Percentiles rank a stretch among this genome's conserved stretches.
Conservation (phyloP, 2,329 filamentous ascomycete genomes). For the Herpotrichia juniperi region DNA sequence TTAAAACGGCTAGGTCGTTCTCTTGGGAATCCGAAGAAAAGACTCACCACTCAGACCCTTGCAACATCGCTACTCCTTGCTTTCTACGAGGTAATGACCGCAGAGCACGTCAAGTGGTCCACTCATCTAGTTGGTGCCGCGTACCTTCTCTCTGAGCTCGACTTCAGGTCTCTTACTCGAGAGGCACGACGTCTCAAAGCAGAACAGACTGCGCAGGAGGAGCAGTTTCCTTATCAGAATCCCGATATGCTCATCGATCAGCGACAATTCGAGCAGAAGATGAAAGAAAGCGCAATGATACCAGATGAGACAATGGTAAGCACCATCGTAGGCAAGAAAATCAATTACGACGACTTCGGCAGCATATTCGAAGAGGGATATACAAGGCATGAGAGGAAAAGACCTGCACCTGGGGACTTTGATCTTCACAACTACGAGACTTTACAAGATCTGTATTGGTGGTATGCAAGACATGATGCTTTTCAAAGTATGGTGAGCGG, state of each 20-base stretch:
- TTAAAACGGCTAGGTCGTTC: constrained; percentile 78
- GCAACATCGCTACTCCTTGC: constrained; percentile 85
- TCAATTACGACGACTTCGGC: constrained; percentile 65
- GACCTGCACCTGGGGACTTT: constrained; percentile 33
- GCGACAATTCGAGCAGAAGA: constrained; percentile 28
- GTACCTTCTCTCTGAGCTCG: constrained; percentile 81
- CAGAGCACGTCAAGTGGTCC: constrained; percentile 95
- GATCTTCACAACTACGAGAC: constrained; percentile 84
- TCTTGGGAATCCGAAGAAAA: constrained; percentile 72
- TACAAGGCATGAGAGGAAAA: constrained; percentile 40
- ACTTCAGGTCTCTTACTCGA: constrained; percentile 74
- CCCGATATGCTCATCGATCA: constrained; percentile 38
- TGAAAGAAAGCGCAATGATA: constrained; percentile 54
- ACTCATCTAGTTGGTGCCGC: constrained; percentile 86
- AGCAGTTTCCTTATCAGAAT: constrained; percentile 36
- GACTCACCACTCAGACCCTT: constrained; percentile 80
- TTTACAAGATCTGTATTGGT: constrained; percentile 89
- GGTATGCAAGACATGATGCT: constrained; percentile 92
- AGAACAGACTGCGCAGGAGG: constrained; percentile 50
- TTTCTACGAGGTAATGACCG: constrained; percentile 94
- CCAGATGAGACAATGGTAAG: constrained; percentile 61
- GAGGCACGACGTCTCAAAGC: constrained; percentile 71
- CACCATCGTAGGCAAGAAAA: constrained; percentile 61
- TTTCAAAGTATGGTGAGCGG: constrained; percentile 91
- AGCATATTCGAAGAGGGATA: constrained; percentile 50